Evolutionary conservation across 768 basidiomycete species (phyloP).

Genomic region (Leccinum rimulosum): DNA sequence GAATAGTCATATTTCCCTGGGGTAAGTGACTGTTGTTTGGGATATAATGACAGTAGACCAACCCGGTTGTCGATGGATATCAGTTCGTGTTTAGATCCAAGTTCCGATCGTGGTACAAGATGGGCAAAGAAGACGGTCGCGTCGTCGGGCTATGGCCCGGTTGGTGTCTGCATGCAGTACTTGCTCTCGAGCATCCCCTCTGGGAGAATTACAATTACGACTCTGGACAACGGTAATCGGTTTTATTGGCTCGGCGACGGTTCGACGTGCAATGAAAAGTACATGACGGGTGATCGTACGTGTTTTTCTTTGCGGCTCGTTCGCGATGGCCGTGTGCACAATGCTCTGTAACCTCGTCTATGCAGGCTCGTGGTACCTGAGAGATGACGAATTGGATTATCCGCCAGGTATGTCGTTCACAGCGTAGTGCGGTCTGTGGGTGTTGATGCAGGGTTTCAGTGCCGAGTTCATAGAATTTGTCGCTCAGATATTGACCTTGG

Average conservation of each 20-base stretch:
- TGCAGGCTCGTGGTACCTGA: conserved; percentile 15
- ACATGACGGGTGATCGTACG: conserved; percentile 36
- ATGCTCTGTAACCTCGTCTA: not conserved
- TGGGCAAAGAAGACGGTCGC: conserved; percentile 52
- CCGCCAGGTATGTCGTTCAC: conserved; percentile 7
- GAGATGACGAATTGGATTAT: conserved; percentile 12
- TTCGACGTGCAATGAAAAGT: conserved; percentile 50
- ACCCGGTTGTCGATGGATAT: conserved; percentile 1
- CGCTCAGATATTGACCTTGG: not conserved
- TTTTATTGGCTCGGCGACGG: conserved; percentile 64
- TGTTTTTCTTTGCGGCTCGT: conserved; percentile 32
- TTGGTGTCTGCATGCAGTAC: conserved; percentile 50
- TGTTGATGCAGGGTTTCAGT: not conserved
- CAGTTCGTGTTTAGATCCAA: conserved; percentile 58
- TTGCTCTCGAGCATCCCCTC: conserved; percentile 50
- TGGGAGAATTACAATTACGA: conserved; percentile 68
- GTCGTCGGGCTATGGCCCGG: conserved; percentile 62
- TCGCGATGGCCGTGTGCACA: conserved; percentile 38
- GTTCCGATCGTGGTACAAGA: conserved; percentile 66
- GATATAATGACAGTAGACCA: conserved; percentile 19
- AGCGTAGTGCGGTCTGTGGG: not conserved
- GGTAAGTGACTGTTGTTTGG: not conserved
- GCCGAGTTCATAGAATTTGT: not conserved
- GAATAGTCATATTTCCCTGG: conserved; percentile 15
- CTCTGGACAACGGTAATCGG: conserved; percentile 42